phyloP scores from a whole-genome alignment of 768 basidiomycete genomes.

The Suillus americanus region DNA sequence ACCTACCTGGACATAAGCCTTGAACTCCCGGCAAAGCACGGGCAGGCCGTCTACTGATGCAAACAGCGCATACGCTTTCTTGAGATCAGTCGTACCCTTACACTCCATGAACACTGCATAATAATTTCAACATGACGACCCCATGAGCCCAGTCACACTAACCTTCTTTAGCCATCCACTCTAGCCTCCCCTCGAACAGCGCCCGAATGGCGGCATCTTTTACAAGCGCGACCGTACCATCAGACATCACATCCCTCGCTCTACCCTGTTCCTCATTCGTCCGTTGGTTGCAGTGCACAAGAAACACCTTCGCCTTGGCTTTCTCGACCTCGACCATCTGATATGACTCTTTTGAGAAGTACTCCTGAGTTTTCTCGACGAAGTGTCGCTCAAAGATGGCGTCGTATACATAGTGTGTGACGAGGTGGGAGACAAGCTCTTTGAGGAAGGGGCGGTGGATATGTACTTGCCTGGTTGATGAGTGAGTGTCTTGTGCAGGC shows the following conservation, averaged over 20 bases:
- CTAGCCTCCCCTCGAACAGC: slow-evolving; percentile 42
- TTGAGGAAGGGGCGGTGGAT: slow-evolving; percentile 42
- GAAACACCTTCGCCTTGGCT: slow-evolving; percentile 48
- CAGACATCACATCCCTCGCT: slow-evolving; percentile 48
- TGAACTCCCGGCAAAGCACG: slow-evolving; percentile 60
- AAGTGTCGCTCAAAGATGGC: slow-evolving; percentile 57
- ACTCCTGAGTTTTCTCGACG: slow-evolving; percentile 47
- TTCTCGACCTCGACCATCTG: slow-evolving; percentile 32
- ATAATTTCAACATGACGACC: slow-evolving; percentile 24
- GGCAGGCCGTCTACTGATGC: slow-evolving; percentile 53
- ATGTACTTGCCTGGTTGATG: slow-evolving; percentile 35
- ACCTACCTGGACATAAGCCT: slow-evolving; percentile 56
- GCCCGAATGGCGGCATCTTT: slow-evolving; percentile 54
- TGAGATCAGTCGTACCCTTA: slow-evolving; percentile 43
- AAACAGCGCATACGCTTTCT: slow-evolving; percentile 61
- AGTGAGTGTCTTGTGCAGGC: neutral
- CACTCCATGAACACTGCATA: slow-evolving; percentile 52
- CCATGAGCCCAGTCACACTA: slow-evolving; percentile 24
- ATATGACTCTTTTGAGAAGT: slow-evolving; percentile 54
- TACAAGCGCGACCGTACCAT: slow-evolving; percentile 48
- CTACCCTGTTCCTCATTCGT: slow-evolving; percentile 60
- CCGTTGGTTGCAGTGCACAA: slow-evolving; percentile 45
- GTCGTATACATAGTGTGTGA: slow-evolving; percentile 55
- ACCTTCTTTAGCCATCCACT: slow-evolving; percentile 46
- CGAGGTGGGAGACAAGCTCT: slow-evolving; percentile 56